Conservation (phyloP, 2,329 filamentous ascomycete genomes). For the Ceratocystis albifundus region DNA sequence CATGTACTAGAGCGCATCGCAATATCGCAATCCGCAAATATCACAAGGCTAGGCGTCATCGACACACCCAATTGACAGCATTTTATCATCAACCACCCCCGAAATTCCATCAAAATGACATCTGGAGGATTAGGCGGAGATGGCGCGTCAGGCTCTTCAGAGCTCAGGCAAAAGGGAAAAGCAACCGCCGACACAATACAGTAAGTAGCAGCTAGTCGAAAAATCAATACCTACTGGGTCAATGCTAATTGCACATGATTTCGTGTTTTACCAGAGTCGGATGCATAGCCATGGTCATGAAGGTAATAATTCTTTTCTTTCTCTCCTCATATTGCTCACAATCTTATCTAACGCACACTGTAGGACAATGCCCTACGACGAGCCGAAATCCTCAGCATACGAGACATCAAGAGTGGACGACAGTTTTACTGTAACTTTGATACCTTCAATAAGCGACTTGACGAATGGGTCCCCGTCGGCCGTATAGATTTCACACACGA, state of each 20-base stretch:
- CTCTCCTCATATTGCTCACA: background rate
- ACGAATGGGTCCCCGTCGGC: constrained; percentile 76
- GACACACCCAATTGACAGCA: background rate
- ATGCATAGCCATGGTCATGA: constrained; percentile 50
- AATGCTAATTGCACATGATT: background rate
- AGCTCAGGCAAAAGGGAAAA: constrained; percentile 58
- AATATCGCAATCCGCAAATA: constrained; percentile 11
- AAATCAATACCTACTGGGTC: background rate
- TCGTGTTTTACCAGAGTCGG: constrained; percentile 33
- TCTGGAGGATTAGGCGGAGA: constrained; percentile 34
- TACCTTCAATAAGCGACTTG: constrained; percentile 80
- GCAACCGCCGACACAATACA: constrained; percentile 75
- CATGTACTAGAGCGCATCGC: constrained; percentile 2
- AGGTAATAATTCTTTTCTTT: constrained; percentile 27
- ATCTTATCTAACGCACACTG: background rate
- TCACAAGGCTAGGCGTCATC: background rate
- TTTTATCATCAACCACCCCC: background rate
- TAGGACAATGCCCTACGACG: constrained; percentile 71
- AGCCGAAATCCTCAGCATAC: constrained; percentile 92
- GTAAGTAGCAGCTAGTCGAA: constrained; percentile 37
- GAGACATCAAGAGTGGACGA: constrained; percentile 74
- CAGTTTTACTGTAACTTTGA: constrained; percentile 96
- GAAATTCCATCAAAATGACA: constrained; percentile 16
- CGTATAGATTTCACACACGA: constrained; percentile 80
- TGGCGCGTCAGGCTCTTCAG: constrained; percentile 44